phyloP scores from a whole-genome alignment of 2,329 filamentous ascomycete species.

The Waltergamsia citrina region DNA sequence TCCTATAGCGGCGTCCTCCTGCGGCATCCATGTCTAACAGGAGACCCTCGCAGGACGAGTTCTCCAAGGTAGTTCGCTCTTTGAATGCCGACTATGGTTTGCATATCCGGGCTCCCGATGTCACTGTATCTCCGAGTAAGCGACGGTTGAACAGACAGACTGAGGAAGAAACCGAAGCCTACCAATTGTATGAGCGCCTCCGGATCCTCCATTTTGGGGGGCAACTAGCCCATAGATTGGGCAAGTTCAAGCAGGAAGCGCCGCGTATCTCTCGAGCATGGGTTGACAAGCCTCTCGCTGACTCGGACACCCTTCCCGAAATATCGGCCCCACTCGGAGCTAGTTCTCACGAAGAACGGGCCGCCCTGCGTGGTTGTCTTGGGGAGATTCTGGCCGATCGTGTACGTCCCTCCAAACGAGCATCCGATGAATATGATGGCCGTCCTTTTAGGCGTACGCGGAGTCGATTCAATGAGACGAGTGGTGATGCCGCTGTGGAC shows the following conservation, averaged over 20 bases:
- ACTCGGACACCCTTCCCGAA: conserved; percentile 11
- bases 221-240: not conserved
- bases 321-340: conserved; percentile 11
- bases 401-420: not conserved
- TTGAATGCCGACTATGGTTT: conserved; percentile 16
- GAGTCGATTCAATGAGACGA: not conserved
- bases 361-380: conserved; percentile 14
- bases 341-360: conserved; percentile 11
- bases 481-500: not conserved
- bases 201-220: not conserved
- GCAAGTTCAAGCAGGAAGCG: conserved; percentile 1
- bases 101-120: conserved; percentile 7
- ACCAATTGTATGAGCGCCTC: not conserved
- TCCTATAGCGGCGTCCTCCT: too few relatives aligned
- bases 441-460: not conserved
- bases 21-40: too few relatives aligned
- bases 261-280: conserved; percentile 5
- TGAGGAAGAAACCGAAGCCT: not conserved
- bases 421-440: not conserved
- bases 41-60: conserved; percentile 11
- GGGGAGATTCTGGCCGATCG: conserved; percentile 8
- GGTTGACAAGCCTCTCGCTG: conserved; percentile 9
- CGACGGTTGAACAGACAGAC: not conserved
- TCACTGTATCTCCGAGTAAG: not conserved
- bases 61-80: conserved; percentile 13